Evolutionary conservation across 176 grass and related monocot species (phyloP).

Genomic region (Eragrostis curvula): DNA sequence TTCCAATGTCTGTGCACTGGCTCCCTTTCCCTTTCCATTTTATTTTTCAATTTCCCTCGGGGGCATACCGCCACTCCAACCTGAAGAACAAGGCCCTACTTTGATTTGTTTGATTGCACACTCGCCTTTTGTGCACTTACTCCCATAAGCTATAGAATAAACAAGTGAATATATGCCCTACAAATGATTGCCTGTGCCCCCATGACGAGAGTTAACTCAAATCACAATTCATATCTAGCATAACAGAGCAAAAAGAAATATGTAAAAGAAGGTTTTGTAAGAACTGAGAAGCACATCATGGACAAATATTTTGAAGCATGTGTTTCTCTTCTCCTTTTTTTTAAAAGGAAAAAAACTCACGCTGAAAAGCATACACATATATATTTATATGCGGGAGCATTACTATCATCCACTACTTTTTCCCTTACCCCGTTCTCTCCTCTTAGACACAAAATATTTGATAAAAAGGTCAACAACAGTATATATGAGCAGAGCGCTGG

Average conservation of each 20-base stretch:
- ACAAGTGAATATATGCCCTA: slow-evolving; percentile 13
- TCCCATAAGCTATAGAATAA: slow-evolving; percentile 32
- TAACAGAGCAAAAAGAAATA: neutral
- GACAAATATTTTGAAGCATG: neutral
- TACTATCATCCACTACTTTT: neutral
- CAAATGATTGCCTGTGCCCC: slow-evolving; percentile 43
- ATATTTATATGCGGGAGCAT: neutral
- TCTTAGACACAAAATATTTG: slow-evolving; percentile 10
- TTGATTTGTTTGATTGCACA: slow-evolving; percentile 50
- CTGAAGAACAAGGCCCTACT: slow-evolving; percentile 41
- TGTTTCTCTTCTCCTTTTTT: no score
- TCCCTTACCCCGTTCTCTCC: neutral
- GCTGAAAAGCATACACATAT: neutral
- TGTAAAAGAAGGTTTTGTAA: neutral
- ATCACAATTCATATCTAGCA: slow-evolving; percentile 20
- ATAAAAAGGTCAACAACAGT: neutral
- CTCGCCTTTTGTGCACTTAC: slow-evolving; percentile 36
- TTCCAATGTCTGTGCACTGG: slow-evolving; percentile 40
- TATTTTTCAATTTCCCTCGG: slow-evolving; percentile 30
- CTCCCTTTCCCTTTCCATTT: slow-evolving; percentile 43
- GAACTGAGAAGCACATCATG: neutral
- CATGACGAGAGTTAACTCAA: slow-evolving; percentile 21
- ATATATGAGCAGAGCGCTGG: slow-evolving; percentile 24
- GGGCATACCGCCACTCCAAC: slow-evolving; percentile 25
- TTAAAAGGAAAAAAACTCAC: neutral